phyloP scores from a whole-genome alignment of 306 rosid species.

The Potentilla sterilis region DNA sequence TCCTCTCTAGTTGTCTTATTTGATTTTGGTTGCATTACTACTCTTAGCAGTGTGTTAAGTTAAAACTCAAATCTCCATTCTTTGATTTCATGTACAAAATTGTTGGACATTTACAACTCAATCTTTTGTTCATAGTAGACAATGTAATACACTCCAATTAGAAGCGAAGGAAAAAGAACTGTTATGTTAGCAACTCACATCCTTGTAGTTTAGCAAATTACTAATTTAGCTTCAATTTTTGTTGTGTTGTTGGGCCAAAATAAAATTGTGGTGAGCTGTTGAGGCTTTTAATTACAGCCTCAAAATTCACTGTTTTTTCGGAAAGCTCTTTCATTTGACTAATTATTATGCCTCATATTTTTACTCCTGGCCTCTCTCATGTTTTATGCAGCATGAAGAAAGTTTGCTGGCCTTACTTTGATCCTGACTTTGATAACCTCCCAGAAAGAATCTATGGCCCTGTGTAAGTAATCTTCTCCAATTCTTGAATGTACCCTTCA shows the following conservation, averaged over 20 bases:
- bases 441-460: conserved; percentile 71
- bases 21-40: neutral
- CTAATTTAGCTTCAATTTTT: neutral
- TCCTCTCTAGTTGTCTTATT: neutral
- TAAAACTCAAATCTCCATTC: neutral
- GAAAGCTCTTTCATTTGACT: neutral
- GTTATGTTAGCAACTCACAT: neutral
- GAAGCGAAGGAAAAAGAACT: neutral
- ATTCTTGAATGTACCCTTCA: conserved; percentile 5
- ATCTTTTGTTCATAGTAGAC: neutral
- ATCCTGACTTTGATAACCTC: conserved; percentile 67
- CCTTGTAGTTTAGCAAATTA: neutral
- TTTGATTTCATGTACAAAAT: neutral
- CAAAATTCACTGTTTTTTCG: neutral
- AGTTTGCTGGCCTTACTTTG: conserved; percentile 71
- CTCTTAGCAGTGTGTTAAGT: neutral
- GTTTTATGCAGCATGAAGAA: conserved; percentile 49
- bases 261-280: neutral
- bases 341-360: neutral
- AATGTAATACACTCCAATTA: neutral
- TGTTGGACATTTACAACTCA: neutral
- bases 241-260: neutral
- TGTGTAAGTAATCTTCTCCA: conserved; percentile 36
- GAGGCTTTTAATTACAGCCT: neutral
- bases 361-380: conserved; percentile 3